phyloP scores from a whole-genome alignment of 2,329 filamentous ascomycete genomes.

The Fusarium compactum region DNA sequence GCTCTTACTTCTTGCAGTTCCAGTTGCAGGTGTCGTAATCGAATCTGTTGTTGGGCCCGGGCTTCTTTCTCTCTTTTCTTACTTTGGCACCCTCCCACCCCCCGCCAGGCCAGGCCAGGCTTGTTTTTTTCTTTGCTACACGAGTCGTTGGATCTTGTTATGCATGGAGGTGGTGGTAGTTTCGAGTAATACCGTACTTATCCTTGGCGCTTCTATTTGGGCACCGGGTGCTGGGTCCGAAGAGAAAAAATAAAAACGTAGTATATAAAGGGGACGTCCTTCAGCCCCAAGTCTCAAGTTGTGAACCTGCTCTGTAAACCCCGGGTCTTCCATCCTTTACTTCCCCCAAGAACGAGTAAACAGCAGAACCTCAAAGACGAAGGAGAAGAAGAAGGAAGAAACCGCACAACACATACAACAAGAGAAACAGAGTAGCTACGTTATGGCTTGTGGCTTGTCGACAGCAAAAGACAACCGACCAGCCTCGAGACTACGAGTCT shows the following conservation, averaged over 20 bases:
- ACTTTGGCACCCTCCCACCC: constrained; percentile 38
- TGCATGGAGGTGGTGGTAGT: constrained; percentile 28
- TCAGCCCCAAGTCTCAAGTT: constrained; percentile 22
- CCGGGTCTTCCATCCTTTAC: constrained; percentile 8
- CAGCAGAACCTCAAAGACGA: constrained; percentile 6
- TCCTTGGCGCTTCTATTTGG: constrained; percentile 31
- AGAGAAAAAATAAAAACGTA: constrained; percentile 4
- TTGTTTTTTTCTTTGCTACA: constrained; percentile 15
- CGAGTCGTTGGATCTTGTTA: constrained; percentile 26
- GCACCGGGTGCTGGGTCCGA: constrained; percentile 16
- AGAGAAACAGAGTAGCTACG: constrained; percentile 33
- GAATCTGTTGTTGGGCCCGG: constrained; percentile 4
- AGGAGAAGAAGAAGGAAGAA: constrained; percentile 21
- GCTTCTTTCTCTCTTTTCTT: constrained; percentile 22
- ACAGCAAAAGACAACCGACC: constrained; percentile 43
- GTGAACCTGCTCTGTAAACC: constrained; percentile 23
- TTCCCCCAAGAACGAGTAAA: constrained; percentile 1
- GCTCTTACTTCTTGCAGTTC: constrained; percentile 6
- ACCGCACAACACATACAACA: constrained; percentile 13
- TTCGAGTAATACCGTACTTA: constrained; percentile 15
- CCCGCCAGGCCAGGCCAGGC: neutral
- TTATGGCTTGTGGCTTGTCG: constrained; percentile 47
- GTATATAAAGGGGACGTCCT: constrained; percentile 38
- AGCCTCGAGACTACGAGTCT: constrained; percentile 46
- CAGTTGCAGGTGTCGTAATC: constrained; percentile 22